Percentiles rank a stretch among this genome's conserved stretches.
Evolutionary conservation across 1,284 basidiomycete species (phyloP).

Genomic region (Trichosporon sp.): DNA sequence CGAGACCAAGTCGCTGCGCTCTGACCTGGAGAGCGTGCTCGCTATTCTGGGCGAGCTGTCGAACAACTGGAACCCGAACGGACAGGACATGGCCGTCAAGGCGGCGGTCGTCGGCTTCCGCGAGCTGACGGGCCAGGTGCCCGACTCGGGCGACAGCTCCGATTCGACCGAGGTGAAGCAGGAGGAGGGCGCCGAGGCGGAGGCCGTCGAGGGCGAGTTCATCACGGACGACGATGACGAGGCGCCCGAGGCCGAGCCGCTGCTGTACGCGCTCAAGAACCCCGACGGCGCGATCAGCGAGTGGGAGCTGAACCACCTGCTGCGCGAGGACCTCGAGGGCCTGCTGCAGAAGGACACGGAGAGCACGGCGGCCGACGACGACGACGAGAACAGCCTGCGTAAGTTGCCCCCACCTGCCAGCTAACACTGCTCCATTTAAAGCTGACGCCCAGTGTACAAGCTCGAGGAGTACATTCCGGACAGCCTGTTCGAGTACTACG

Average conservation of each 20-base stretch:
- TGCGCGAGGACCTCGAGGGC: constrained; percentile 16
- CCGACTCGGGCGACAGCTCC: not conserved
- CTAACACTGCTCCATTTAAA: not conserved
- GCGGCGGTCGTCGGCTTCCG: constrained; percentile 94
- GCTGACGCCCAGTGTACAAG: constrained; percentile 63
- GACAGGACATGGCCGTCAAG: constrained; percentile 93
- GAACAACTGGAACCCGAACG: constrained; percentile 92
- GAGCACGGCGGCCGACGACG: constrained; percentile 9
- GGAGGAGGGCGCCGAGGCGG: constrained; percentile 24
- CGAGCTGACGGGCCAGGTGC: constrained; percentile 58
- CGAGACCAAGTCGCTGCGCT: constrained; percentile 55
- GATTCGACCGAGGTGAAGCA: constrained; percentile 4
- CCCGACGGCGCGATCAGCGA: constrained; percentile 17
- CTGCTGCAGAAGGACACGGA: constrained; percentile 10
- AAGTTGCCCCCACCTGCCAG: constrained; percentile 2
- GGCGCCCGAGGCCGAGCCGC: constrained; percentile 39
- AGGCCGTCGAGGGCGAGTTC: constrained; percentile 45
- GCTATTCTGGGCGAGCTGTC: constrained; percentile 78
- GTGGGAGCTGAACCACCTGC: constrained; percentile 14
- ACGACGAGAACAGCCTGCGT: constrained; percentile 30
- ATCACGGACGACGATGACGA: constrained; percentile 46
- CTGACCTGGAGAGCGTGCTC: constrained; percentile 14
- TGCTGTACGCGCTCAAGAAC: constrained; percentile 14
- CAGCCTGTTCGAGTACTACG: constrained; percentile 67
- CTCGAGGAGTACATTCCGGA: constrained; percentile 84